phyloP scores from a whole-genome alignment of 140 eudicot genomes.

The Senecio squalidus region DNA sequence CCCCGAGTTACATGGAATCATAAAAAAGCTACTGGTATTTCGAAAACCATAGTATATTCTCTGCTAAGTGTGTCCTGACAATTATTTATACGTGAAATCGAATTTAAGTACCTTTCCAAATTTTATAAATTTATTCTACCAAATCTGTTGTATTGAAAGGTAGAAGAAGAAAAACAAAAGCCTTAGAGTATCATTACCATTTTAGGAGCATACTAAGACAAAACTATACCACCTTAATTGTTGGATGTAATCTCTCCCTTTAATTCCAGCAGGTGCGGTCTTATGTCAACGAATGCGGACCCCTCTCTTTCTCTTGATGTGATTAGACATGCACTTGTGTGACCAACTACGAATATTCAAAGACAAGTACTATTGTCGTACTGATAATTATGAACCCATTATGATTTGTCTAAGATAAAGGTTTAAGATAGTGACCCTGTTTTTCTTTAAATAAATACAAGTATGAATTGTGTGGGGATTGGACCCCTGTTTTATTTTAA shows the following conservation, averaged over 20 bases:
- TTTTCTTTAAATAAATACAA: not conserved
- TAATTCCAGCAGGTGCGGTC: conserved; percentile 1
- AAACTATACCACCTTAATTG: conserved; percentile 4
- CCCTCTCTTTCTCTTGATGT: conserved; percentile 7
- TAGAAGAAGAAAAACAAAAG: not conserved
- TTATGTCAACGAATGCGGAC: conserved; percentile 1
- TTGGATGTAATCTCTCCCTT: not conserved
- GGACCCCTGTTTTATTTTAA: too few species aligned
- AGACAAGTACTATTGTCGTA: conserved; percentile 23
- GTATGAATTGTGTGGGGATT: not conserved
- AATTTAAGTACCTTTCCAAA: not conserved
- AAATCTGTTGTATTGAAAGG: not conserved
- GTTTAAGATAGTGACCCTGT: conserved; percentile 12
- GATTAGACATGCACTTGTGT: conserved; percentile 26
- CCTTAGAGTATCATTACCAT: not conserved
- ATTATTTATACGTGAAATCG: not conserved
- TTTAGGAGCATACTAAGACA: conserved; percentile 4
- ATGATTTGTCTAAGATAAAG: conserved; percentile 12
- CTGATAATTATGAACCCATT: conserved; percentile 5
- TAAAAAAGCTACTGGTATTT: not conserved
- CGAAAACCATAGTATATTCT: conserved; percentile 4
- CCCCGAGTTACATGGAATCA: conserved; percentile 4
- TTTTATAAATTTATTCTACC: too few species aligned
- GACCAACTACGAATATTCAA: conserved; percentile 11
- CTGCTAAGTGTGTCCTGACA: conserved; percentile 6